These are phyloP conservation scores for Talaromyces borbonicus DNA, from an alignment of 495 filamentous ascomycete genomes.

Conservation along the genomic window DNA sequence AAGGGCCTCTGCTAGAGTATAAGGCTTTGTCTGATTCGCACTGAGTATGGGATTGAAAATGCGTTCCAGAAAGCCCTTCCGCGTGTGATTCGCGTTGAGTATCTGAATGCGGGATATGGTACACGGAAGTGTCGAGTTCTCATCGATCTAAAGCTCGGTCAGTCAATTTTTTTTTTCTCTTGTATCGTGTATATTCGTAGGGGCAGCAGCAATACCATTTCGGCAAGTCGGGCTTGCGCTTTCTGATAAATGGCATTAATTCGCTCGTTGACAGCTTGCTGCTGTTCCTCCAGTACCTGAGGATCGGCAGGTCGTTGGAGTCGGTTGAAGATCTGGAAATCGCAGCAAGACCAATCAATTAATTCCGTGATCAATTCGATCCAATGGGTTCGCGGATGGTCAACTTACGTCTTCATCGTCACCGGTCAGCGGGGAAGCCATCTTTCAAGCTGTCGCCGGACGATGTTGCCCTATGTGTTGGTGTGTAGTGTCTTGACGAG, in stretches of 20 bases:
- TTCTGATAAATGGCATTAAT: conserved; percentile 56
- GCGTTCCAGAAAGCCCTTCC: conserved; percentile 66
- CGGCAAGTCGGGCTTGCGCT: conserved; percentile 50
- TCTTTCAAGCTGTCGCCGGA: too few relatives aligned
- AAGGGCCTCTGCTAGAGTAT: conserved; percentile 70
- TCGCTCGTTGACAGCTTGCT: conserved; percentile 51
- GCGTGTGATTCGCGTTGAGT: conserved; percentile 66
- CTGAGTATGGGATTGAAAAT: conserved; percentile 70
- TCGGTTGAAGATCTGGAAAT: conserved; percentile 51
- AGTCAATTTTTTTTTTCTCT: neutral
- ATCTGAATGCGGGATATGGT: conserved; percentile 75
- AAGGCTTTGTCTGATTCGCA: conserved; percentile 50
- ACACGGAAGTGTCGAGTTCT: conserved; percentile 68
- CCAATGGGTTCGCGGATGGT: neutral
- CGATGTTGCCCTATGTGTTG: too few relatives aligned
- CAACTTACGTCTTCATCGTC: conserved; percentile 35
- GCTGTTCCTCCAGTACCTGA: conserved; percentile 48
- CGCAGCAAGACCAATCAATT: neutral
- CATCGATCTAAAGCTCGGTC: conserved; percentile 49
- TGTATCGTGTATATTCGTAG: too few relatives aligned
- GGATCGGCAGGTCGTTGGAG: conserved; percentile 54
- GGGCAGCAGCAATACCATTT: too few relatives aligned
- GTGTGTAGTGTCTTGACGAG: too few relatives aligned
- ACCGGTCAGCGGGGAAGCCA: conserved; percentile 33
- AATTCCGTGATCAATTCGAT: neutral